Conservation (phyloP, 371 early-diverging fungal genomes). For the Phascolomyces articulosus region DNA sequence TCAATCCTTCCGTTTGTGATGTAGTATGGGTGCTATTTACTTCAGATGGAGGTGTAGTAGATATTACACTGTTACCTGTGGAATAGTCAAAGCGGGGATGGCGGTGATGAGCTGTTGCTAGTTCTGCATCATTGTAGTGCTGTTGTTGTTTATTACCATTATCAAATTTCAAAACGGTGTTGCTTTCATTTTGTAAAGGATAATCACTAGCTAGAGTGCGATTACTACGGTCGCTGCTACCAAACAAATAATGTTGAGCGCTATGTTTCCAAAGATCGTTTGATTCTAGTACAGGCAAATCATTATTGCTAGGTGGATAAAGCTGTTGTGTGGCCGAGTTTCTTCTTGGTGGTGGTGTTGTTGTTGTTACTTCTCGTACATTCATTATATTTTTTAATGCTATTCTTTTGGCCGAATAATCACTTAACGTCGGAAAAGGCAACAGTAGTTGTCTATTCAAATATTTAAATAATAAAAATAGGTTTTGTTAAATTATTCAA, state of each 20-base stretch:
- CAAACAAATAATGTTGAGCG: neutral
- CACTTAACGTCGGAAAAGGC: too few relatives aligned
- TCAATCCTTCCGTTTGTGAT: neutral
- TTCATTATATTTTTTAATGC: neutral
- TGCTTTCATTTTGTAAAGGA: neutral
- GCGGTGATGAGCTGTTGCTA: too few relatives aligned
- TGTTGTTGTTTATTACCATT: neutral
- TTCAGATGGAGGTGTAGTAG: neutral
- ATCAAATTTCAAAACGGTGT: too few relatives aligned
- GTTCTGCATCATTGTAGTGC: neutral
- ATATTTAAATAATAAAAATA: too few relatives aligned
- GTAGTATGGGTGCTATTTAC: neutral
- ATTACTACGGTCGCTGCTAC: neutral
- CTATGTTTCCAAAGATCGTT: constrained; percentile 2
- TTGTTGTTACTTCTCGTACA: neutral
- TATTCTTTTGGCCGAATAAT: too few relatives aligned
- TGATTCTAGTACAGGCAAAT: neutral
- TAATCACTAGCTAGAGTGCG: neutral
- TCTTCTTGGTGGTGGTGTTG: neutral
- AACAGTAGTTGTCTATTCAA: too few relatives aligned
- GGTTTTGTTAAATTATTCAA: neutral
- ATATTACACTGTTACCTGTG: too few relatives aligned
- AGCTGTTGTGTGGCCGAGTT: neutral
- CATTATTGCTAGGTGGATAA: neutral
- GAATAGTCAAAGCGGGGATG: too few relatives aligned